These are phyloP conservation scores for Bassia scoparia DNA, from an alignment of 148 eudicot genomes.

Conservation along the genomic window DNA sequence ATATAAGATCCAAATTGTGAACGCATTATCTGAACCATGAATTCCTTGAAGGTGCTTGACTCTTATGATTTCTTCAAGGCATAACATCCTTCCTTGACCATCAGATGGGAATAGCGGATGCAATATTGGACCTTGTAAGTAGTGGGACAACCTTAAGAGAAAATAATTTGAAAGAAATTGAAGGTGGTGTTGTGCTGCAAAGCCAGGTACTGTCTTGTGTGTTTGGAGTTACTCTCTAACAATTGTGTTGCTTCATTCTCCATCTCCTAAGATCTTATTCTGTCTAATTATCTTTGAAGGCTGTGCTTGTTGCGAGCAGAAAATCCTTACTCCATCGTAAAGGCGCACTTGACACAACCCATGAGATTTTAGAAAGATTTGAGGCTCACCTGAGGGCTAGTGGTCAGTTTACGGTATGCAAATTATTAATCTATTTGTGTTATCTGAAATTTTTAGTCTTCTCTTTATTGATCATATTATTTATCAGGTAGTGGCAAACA, in stretches of 20 bases:
- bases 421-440: not conserved
- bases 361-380: constrained; percentile 88
- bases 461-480: constrained; percentile 15
- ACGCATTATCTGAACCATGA: not conserved
- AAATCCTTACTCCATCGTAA: constrained; percentile 57
- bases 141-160: constrained; percentile 89
- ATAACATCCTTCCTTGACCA: constrained; percentile 20
- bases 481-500: constrained; percentile 79
- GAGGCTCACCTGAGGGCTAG: constrained; percentile 88
- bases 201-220: constrained; percentile 54
- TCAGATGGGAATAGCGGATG: constrained; percentile 99
- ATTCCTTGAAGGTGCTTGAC: not conserved
- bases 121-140: constrained; percentile 95
- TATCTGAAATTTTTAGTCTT: not conserved
- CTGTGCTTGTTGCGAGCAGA: constrained; percentile 87
- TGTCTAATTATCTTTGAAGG: constrained; percentile 41
- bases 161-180: constrained; percentile 91
- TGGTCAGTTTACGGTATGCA: constrained; percentile 73
- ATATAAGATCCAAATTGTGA: not conserved
- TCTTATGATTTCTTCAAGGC: not conserved
- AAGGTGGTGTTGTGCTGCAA: constrained; percentile 74
- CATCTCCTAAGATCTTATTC: not conserved
- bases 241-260: not conserved
- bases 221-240: not conserved
- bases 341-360: constrained; percentile 73